Base-by-base conservation (phyloP, 2,329 filamentous ascomycete genomes). In the Coniosporium tulheliwenetii region DNA sequence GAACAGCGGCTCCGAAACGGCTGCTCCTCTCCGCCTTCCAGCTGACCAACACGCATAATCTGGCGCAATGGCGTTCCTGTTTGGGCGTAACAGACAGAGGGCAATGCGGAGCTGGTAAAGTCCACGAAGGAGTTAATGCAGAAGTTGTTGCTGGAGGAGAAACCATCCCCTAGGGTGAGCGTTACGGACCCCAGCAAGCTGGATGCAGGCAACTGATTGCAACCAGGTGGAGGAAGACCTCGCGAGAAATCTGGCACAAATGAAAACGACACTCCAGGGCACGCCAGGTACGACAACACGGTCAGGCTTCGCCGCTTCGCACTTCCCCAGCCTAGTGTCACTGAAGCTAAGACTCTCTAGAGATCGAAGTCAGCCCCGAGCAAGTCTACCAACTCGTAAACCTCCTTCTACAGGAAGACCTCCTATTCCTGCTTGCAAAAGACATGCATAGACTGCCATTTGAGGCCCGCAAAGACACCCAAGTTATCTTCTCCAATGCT, bases 401-500 rank as follows among this genome's bases (percentile, higher is more conserved):
- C 42, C 77, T 82, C 48, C 77, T 93, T 46, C 81, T 95, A 51
- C 78, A 87, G 57, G 86, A 95, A 64, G 86, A 94, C 58, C 71
- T 98, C 7, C 77, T 98, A 36, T 83, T 83, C 51, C 70, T 83
- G 39, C 79, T 98, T 43, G 85, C 89, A 14, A 72, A 79, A 45
- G 81, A 81, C 55, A 81, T 98, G 37, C 78, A 85, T 61, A 76
- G 80, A 39, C 73, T 98, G 4, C 86, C 89, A 0, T 98, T 98
- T 66, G 91, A 98, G 66, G 85, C 87, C 32, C 80, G 89, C 54
- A 96, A 95, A 67, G 89, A 95, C 56, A 84, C 85, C 10, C 89
- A 95, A 59, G 84, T 91, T 47, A 91, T 95, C 57, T 91, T 96
- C 65, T 94, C 86, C 34, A 91, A 89, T 59, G 82, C 93, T 50